Conservation (phyloP, 2,329 filamentous ascomycete genomes). For the Alternaria infectoria region DNA sequence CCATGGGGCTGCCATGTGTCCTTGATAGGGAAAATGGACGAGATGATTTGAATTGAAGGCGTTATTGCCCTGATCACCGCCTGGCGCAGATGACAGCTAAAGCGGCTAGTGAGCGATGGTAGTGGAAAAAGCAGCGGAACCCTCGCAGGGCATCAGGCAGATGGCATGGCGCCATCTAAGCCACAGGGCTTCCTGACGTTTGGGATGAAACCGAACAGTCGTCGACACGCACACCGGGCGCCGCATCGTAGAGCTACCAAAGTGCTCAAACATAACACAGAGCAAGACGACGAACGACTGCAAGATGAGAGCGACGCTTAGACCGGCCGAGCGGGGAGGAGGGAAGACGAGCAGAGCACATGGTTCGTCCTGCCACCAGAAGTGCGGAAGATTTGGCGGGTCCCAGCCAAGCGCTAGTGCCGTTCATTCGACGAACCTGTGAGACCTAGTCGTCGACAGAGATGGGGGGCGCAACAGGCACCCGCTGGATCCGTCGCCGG, state of each 20-base stretch:
- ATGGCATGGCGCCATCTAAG: not conserved
- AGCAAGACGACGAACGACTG: not conserved
- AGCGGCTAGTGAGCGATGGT: slow-evolving; percentile 3
- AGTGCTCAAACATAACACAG: slow-evolving; percentile 7
- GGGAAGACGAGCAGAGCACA: slow-evolving; percentile 1
- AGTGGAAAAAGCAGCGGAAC: slow-evolving; percentile 5
- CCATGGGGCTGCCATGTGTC: not conserved
- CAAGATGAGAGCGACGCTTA: slow-evolving; percentile 1
- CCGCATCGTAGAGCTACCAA: not conserved
- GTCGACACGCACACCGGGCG: not conserved
- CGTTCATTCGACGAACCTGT: slow-evolving; percentile 5
- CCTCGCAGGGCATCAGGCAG: not conserved
- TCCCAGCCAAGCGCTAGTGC: slow-evolving; percentile 7
- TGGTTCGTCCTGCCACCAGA: slow-evolving; percentile 2
- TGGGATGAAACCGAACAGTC: slow-evolving; percentile 4
- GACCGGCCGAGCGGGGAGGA: slow-evolving; percentile 1
- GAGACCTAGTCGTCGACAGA: not conserved
- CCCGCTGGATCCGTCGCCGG: not conserved
- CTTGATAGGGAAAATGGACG: not conserved
- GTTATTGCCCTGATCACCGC: slow-evolving; percentile 6
- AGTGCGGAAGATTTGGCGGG: slow-evolving; percentile 11
- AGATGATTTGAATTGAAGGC: not conserved
- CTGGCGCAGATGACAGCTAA: slow-evolving; percentile 3
- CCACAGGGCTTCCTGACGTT: slow-evolving; percentile 3
- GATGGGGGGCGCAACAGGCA: not conserved